These are phyloP conservation scores for Pelargonium australe DNA, from an alignment of 441 rosid genomes.

Conservation along the genomic window DNA sequence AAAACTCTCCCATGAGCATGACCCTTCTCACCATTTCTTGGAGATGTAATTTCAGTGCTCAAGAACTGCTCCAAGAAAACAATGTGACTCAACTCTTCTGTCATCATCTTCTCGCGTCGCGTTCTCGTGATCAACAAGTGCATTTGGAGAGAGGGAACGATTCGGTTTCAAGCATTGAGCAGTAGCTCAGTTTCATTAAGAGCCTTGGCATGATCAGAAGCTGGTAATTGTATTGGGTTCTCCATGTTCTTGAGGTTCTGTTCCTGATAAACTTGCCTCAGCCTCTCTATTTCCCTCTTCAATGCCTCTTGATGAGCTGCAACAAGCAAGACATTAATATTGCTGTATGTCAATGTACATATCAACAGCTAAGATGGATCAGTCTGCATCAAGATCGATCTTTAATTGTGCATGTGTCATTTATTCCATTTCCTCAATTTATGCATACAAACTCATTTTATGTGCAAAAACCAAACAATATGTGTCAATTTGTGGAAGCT, in stretches of 20 bases:
- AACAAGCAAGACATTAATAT: neutral
- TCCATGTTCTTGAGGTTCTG: constrained; percentile 40
- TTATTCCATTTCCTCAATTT: too few relatives aligned
- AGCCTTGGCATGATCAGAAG: neutral
- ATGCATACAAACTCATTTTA: too few relatives aligned
- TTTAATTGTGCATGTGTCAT: too few relatives aligned
- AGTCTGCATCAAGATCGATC: too few relatives aligned
- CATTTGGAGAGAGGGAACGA: too few relatives aligned
- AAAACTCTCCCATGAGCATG: neutral
- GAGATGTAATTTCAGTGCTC: neutral
- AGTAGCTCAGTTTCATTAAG: neutral
- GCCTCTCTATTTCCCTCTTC: constrained; percentile 87
- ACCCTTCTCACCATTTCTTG: constrained; percentile 4
- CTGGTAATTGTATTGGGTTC: neutral
- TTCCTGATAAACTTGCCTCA: constrained; percentile 73
- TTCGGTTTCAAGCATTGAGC: neutral
- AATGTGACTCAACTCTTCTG: neutral
- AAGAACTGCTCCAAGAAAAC: too few relatives aligned
- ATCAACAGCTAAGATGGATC: too few relatives aligned
- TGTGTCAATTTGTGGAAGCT: too few relatives aligned
- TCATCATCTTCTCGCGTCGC: neutral
- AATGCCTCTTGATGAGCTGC: constrained; percentile 90
- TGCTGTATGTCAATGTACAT: too few relatives aligned
- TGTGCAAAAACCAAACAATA: too few relatives aligned
- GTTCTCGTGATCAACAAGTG: too few relatives aligned